Evolutionary conservation across 768 basidiomycete genomes (phyloP).

Genomic region (Hygrocybe punicea): DNA sequence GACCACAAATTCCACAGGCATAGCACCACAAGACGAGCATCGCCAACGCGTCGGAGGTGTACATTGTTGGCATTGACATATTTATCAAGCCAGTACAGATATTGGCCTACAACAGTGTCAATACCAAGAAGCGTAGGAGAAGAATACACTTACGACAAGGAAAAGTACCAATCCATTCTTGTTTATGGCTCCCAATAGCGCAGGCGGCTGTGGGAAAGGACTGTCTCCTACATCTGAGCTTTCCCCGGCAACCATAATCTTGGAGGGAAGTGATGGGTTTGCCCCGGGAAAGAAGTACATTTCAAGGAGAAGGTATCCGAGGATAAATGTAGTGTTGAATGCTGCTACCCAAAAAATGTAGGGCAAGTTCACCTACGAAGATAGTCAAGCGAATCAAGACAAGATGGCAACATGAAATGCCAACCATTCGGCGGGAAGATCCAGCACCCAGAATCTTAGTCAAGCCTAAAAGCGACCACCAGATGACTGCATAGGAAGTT

Average conservation of each 20-base stretch:
- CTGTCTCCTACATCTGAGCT: constrained; percentile 4
- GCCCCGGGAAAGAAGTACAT: constrained; percentile 54
- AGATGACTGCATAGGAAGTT: constrained; percentile 69
- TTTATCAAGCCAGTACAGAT: constrained; percentile 83
- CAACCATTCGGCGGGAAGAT: constrained; percentile 48
- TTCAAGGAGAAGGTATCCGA: constrained; percentile 78
- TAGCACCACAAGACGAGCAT: constrained; percentile 65
- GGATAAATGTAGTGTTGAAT: constrained; percentile 82
- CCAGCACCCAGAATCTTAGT: constrained; percentile 35
- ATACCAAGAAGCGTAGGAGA: not conserved
- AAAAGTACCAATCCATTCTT: constrained; percentile 76
- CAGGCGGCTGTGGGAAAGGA: constrained; percentile 34
- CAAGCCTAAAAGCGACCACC: constrained; percentile 64
- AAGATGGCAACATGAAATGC: constrained; percentile 8
- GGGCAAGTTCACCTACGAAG: constrained; percentile 73
- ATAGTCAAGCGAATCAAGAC: not conserved
- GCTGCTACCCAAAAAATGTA: constrained; percentile 89
- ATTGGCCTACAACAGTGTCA: constrained; percentile 61
- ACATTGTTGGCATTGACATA: constrained; percentile 77
- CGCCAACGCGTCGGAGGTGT: constrained; percentile 52
- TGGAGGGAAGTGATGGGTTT: constrained; percentile 28
- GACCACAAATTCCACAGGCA: constrained; percentile 49
- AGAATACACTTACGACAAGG: constrained; percentile 58
- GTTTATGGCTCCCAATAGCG: constrained; percentile 78
- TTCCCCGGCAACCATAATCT: constrained; percentile 19